These are phyloP conservation scores for Acmispon strigosus DNA, from an alignment of 306 rosid species.

Conservation along the genomic window DNA sequence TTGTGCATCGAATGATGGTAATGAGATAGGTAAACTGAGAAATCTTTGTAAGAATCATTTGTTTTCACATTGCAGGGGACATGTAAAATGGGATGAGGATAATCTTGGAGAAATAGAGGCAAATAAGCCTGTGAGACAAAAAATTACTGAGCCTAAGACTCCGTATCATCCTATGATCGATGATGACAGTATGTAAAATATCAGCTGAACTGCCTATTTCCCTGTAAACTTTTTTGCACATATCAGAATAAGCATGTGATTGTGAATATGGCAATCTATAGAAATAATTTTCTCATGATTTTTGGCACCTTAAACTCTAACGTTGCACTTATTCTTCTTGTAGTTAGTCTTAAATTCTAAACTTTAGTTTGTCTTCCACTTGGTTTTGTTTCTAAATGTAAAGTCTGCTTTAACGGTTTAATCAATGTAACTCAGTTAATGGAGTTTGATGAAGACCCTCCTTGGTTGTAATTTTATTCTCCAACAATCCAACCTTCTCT, in stretches of 20 bases:
- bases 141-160: constrained; percentile 55
- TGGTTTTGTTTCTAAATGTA: constrained; percentile 11
- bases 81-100: constrained; percentile 44
- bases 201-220: constrained; percentile 17
- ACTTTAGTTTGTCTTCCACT: background rate
- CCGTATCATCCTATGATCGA: constrained; percentile 43
- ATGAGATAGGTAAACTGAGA: background rate
- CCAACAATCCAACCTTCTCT: background rate
- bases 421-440: background rate
- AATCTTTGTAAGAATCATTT: constrained; percentile 11
- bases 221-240: constrained; percentile 15
- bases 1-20: background rate
- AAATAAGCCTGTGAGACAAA: constrained; percentile 45
- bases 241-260: background rate
- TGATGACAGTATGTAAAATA: constrained; percentile 35
- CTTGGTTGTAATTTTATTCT: background rate
- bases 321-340: background rate
- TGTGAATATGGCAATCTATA: background rate
- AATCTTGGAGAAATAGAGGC: constrained; percentile 46
- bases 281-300: background rate
- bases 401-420: background rate
- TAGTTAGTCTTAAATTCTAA: background rate
- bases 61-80: constrained; percentile 31
- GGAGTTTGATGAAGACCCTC: constrained; percentile 11
- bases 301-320: background rate